Conservation (phyloP, 768 basidiomycete species). For the Tricholoma flavovirens region DNA sequence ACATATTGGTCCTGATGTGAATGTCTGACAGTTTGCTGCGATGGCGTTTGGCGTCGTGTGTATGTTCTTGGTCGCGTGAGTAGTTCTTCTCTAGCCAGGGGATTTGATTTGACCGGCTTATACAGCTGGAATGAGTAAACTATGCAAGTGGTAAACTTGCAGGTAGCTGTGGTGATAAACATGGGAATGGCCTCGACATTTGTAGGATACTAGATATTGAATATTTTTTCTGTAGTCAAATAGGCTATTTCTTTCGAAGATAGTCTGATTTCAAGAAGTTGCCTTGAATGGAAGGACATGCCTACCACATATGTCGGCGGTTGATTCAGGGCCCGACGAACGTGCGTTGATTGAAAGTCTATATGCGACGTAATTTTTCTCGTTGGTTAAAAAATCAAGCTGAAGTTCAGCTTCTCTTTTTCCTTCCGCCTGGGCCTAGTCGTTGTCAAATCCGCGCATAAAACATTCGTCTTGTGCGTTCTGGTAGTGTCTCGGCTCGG, state of each 20-base stretch:
- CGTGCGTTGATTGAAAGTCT: constrained; percentile 38
- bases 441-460: constrained; percentile 1
- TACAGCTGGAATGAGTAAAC: constrained; percentile 69
- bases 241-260: neutral
- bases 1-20: constrained; percentile 6
- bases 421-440: constrained; percentile 17
- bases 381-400: constrained; percentile 6
- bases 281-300: neutral
- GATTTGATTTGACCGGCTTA: constrained; percentile 3
- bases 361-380: constrained; percentile 28
- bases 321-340: constrained; percentile 36
- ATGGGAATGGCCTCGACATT: neutral
- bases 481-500: constrained; percentile 1
- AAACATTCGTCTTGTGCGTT: neutral
- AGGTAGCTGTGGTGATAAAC: too few species aligned
- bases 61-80: constrained; percentile 92
- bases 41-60: constrained; percentile 88
- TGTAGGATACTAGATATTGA: neutral
- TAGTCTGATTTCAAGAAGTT: neutral
- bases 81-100: constrained; percentile 16
- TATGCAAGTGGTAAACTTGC: neutral
- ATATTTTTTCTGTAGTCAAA: neutral
- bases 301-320: neutral
- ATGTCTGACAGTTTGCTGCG: constrained; percentile 65
- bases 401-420: constrained; percentile 15